phyloP scores from a whole-genome alignment of 805 yeast species.

The Cyberlindnera meyerae region DNA sequence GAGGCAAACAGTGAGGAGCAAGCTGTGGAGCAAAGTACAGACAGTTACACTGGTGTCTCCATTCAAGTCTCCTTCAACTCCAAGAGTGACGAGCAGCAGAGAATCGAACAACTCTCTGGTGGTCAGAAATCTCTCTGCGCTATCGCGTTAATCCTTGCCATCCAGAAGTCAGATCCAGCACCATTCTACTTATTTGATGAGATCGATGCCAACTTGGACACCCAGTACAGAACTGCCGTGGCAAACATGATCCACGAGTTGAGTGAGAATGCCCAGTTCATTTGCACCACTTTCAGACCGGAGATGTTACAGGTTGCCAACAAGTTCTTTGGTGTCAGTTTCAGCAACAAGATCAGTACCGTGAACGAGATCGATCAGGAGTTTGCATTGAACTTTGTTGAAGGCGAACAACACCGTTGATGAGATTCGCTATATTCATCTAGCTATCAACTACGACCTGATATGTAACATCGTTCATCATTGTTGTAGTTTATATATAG shows the following conservation, averaged over 20 bases:
- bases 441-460: too few species aligned
- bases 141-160: constrained; percentile 85
- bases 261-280: constrained; percentile 75
- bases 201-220: constrained; percentile 91
- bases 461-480: too few species aligned
- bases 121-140: constrained; percentile 98
- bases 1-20: constrained; percentile 23
- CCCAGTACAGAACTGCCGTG: constrained; percentile 85
- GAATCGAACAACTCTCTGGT: constrained; percentile 89
- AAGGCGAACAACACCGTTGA: constrained; percentile 44
- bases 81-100: constrained; percentile 75
- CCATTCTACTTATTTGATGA: constrained; percentile 96
- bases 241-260: constrained; percentile 67
- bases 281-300: constrained; percentile 93
- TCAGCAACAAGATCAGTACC: constrained; percentile 73
- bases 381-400: constrained; percentile 81
- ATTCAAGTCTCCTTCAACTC: constrained; percentile 88
- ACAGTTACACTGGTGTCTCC: constrained; percentile 73
- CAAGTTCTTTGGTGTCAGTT: constrained; percentile 83
- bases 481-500: not conserved
- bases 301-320: constrained; percentile 88
- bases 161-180: constrained; percentile 94
- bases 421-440: too few species aligned
- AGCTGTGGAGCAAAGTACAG: constrained; percentile 26
- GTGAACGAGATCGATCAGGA: constrained; percentile 64